Conservation (phyloP, 1,139 yeast genomes). For the Blastobotrys elegans region DNA sequence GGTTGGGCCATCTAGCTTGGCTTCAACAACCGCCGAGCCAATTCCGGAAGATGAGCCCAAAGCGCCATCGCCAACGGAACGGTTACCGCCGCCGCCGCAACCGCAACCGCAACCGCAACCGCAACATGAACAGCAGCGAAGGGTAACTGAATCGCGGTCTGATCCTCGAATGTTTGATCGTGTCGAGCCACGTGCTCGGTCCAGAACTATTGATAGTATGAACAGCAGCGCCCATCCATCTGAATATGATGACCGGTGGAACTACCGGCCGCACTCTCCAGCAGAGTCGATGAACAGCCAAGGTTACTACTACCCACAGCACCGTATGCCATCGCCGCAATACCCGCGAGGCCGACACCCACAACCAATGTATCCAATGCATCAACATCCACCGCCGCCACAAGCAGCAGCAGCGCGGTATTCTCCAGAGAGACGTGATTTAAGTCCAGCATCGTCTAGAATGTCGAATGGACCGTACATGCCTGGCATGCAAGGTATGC, state of each 20-base stretch:
- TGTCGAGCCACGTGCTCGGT: neutral
- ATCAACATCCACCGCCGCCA: neutral
- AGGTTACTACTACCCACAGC: constrained; percentile 7
- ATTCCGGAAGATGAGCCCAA: neutral
- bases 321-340: constrained; percentile 3
- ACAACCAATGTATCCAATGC: neutral
- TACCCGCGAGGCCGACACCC: neutral
- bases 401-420: neutral
- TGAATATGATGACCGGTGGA: neutral
- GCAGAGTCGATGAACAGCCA: constrained; percentile 1
- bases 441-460: neutral
- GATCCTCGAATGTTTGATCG: neutral
- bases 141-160: neutral
- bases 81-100: neutral
- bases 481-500: too few relatives aligned
- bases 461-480: neutral
- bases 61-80: neutral
- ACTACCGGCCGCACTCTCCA: constrained; percentile 3
- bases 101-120: neutral
- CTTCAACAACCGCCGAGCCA: neutral
- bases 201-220: constrained; percentile 6
- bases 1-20: constrained; percentile 11
- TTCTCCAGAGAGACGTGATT: constrained; percentile 4
- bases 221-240: neutral
- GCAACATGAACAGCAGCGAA: neutral